Conservation (phyloP, 768 basidiomycete genomes). For the Lentinus brumalis region DNA sequence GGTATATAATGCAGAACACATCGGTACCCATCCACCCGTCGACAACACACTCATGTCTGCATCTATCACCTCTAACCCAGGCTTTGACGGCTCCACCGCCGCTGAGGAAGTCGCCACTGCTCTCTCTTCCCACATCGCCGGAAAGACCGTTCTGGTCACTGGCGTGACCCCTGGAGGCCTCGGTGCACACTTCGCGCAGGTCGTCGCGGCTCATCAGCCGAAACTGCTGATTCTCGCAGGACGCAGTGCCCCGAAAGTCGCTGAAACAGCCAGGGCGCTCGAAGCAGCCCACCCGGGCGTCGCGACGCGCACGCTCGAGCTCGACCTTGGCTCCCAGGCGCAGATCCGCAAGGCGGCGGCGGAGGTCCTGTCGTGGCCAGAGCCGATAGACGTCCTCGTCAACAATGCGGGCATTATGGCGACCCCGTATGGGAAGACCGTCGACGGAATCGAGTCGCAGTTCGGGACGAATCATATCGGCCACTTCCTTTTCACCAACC, state of each 20-base stretch:
- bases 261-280: background rate
- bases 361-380: background rate
- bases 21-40: too few relatives aligned
- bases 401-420: background rate
- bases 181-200: background rate
- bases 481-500: background rate
- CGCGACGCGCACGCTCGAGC: background rate
- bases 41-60: background rate
- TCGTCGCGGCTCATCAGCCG: background rate
- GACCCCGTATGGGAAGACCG: background rate
- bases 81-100: background rate
- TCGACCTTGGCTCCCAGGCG: background rate
- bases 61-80: background rate
- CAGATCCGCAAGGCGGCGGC: background rate
- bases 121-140: background rate
- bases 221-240: background rate
- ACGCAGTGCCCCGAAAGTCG: background rate
- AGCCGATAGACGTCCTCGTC: background rate
- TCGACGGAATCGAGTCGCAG: background rate
- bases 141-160: background rate
- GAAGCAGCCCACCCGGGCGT: background rate
- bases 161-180: background rate
- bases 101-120: background rate
- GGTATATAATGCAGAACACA: too few relatives aligned
- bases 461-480: background rate